A percentile compares a stretch with the other conserved stretches of the same genome.
phyloP scores from a whole-genome alignment of 345 rosid species.

The Gossypioides kirkii region DNA sequence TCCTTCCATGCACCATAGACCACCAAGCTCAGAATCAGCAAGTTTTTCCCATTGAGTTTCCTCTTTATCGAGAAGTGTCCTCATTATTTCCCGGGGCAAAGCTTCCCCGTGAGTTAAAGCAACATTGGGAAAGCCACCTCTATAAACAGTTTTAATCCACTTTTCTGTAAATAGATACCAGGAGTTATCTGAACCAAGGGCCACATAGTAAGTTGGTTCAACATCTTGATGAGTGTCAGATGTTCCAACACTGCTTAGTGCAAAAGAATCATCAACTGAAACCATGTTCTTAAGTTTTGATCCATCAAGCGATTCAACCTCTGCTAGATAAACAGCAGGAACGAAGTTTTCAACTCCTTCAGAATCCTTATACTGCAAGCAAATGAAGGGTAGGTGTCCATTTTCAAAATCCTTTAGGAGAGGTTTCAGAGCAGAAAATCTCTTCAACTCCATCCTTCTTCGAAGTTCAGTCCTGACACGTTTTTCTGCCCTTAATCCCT shows the following conservation, averaged over 20 bases:
- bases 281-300: conserved; percentile 7
- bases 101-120: conserved; percentile 54
- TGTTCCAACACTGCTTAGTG: not conserved
- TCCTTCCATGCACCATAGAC: conserved; percentile 76
- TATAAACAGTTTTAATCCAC: conserved; percentile 72
- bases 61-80: conserved; percentile 51
- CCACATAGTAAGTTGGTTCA: conserved; percentile 59
- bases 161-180: conserved; percentile 91
- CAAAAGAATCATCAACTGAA: not conserved
- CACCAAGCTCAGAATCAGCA: conserved; percentile 61
- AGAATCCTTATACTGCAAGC: conserved; percentile 75
- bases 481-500: conserved; percentile 67
- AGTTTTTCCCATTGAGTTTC: conserved; percentile 76
- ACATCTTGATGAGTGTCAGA: conserved; percentile 19
- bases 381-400: conserved; percentile 69
- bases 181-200: conserved; percentile 93
- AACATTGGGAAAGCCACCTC: conserved; percentile 76
- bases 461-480: conserved; percentile 57
- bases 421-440: conserved; percentile 61
- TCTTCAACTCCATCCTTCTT: conserved; percentile 53
- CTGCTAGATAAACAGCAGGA: conserved; percentile 77
- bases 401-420: conserved; percentile 61
- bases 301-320: conserved; percentile 40
- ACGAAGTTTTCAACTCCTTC: conserved; percentile 64
- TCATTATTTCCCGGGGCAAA: conserved; percentile 72